These are phyloP conservation scores for Zymoseptoria tritici DNA, from an alignment of 2,329 filamentous ascomycete genomes.

Conservation along the genomic window DNA sequence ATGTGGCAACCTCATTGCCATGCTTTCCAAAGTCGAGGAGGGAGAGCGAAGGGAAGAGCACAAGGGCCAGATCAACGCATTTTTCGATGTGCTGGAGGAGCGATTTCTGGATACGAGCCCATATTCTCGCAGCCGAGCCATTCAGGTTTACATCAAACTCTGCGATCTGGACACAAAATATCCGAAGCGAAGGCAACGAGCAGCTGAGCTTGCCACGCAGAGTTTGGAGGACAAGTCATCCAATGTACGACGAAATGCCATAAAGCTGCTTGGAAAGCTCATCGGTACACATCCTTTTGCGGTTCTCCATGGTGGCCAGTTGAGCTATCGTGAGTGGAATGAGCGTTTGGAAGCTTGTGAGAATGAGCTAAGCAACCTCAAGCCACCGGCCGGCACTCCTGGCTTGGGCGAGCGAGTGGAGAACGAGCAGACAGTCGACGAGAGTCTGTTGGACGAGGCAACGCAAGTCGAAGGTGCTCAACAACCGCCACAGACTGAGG, in stretches of 20 bases:
- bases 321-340: slow-evolving; percentile 80
- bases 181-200: slow-evolving; percentile 80
- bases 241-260: slow-evolving; percentile 89
- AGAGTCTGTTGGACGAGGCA: slow-evolving; percentile 75
- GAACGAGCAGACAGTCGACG: slow-evolving; percentile 64
- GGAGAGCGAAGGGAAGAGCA: slow-evolving; percentile 80
- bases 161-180: slow-evolving; percentile 96
- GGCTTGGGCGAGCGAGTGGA: slow-evolving; percentile 61
- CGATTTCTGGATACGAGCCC: slow-evolving; percentile 94
- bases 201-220: slow-evolving; percentile 75
- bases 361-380: slow-evolving; percentile 68
- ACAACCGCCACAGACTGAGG: slow-evolving; percentile 63
- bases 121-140: slow-evolving; percentile 82
- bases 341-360: slow-evolving; percentile 75
- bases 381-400: slow-evolving; percentile 70
- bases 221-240: slow-evolving; percentile 98
- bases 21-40: slow-evolving; percentile 77
- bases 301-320: slow-evolving; percentile 79
- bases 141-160: slow-evolving; percentile 87
- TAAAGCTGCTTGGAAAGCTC: slow-evolving; percentile 80
- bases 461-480: slow-evolving; percentile 65
- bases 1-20: slow-evolving; percentile 86
- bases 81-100: slow-evolving; percentile 94
- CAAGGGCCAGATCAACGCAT: slow-evolving; percentile 91
- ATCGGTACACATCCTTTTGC: slow-evolving; percentile 94